phyloP scores from a whole-genome alignment of 257 asterid species.

The Ilex aquifolium region DNA sequence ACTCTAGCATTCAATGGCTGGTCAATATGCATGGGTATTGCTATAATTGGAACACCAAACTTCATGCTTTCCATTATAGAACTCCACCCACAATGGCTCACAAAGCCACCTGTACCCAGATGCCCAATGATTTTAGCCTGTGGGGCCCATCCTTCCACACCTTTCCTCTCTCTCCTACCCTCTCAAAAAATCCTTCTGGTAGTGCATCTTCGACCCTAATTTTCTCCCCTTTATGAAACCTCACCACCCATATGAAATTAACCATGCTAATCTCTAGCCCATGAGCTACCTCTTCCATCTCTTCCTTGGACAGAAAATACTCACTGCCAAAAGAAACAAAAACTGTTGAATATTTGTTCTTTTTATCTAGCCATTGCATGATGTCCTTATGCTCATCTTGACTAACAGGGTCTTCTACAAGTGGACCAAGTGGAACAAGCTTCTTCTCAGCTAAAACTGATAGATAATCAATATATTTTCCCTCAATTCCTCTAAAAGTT shows the following conservation, averaged over 20 bases:
- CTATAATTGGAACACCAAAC: constrained; percentile 45
- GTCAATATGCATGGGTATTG: constrained; percentile 60
- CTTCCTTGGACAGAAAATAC: too few relatives aligned
- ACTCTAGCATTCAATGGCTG: constrained; percentile 59
- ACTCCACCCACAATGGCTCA: constrained; percentile 74
- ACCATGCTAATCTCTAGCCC: constrained; percentile 51
- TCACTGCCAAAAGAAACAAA: too few relatives aligned
- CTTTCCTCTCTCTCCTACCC: constrained; percentile 38
- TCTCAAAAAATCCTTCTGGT: constrained; percentile 39
- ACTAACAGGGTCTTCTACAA: constrained; percentile 24
- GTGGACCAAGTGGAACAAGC: constrained; percentile 46
- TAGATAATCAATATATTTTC: constrained; percentile 40
- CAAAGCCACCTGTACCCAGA: constrained; percentile 42
- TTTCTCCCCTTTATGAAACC: too few relatives aligned
- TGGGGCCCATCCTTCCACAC: constrained; percentile 55
- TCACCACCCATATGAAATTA: too few relatives aligned
- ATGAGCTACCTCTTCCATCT: constrained; percentile 42
- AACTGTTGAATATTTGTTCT: too few relatives aligned
- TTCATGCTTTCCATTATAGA: constrained; percentile 48
- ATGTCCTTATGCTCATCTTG: constrained; percentile 15
- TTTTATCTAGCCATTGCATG: constrained; percentile 45
- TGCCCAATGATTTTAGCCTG: constrained; percentile 42
- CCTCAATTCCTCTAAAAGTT: constrained; percentile 45
- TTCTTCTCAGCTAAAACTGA: constrained; percentile 20
- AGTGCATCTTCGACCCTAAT: constrained; percentile 15